Base-by-base conservation (phyloP, 192 early-diverging fungal genomes). In the Coemansia sp. region DNA sequence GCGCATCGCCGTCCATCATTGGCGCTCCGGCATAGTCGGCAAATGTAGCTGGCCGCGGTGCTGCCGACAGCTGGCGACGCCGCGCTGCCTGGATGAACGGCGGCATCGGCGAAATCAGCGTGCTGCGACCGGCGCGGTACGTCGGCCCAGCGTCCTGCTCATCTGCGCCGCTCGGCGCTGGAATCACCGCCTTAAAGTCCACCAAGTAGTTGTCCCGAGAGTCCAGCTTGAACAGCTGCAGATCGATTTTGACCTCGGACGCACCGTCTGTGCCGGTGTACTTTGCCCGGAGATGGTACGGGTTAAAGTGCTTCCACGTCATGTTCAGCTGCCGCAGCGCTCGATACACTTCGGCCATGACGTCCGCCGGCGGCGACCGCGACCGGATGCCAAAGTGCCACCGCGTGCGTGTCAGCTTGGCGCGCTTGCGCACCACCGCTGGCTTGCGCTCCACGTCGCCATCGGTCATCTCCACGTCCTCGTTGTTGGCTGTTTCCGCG, bases 371-470 rank as follows among this genome's bases (percentile, higher is more conserved):
- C 23, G 92, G 90, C 64, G 89, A 91, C 59, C 91, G 85, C 21
- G 91, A 93, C 54, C 97, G 87, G 64, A 99, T 98, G 19, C 97
- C 97, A 85, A 97, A 97, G 80, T 99, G 96, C 97, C 97, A 99
- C 74, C 91, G 92, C 5, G 92, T 88, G 50, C 92, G 80, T 16
- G 75, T 78, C 35, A 68, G 50, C 72, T 81, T 81, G 12, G 78
- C 72, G 19, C 78, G 78, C 72, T 81, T 81, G 41, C 78, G 68
- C 65, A 68, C 60, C 47, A 65, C 69, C 9, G 69, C 69, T 2
- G 74, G 74, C 47, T 49, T 62, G 56, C 68, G 68, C 21, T 62
- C 57, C 5, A 49, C 50, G 22, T 29, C 14, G 50, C 58, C 25
- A 51, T 29, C 53, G 26, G 26, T n/a, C 65, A 67, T 67, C 41